Conservation (phyloP, 2,329 filamentous ascomycete genomes). For the Didymella exigua region DNA sequence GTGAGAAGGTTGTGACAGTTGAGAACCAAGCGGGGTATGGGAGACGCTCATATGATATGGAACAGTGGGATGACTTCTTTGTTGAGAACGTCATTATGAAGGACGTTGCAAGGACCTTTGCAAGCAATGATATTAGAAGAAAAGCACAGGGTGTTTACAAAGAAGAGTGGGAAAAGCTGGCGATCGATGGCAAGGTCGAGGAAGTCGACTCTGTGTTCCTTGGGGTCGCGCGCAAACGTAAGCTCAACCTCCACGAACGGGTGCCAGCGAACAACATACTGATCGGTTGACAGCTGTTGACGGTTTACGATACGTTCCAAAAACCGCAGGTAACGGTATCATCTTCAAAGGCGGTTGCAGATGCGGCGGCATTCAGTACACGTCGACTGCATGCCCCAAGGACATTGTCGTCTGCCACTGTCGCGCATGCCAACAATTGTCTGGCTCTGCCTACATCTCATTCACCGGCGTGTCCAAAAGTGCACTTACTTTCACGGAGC, state of each 20-base stretch:
- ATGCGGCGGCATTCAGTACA: constrained; percentile 53
- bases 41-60: constrained; percentile 33
- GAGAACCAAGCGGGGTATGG: constrained; percentile 45
- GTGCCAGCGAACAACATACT: constrained; percentile 5
- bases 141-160: constrained; percentile 43
- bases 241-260: constrained; percentile 4
- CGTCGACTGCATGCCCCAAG: constrained; percentile 43
- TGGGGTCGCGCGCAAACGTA: constrained; percentile 43
- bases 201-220: constrained; percentile 50
- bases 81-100: constrained; percentile 41
- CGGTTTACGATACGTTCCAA: constrained; percentile 29
- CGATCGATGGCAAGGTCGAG: constrained; percentile 45
- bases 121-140: constrained; percentile 37
- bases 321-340: constrained; percentile 14
- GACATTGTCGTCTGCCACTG: constrained; percentile 55
- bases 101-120: constrained; percentile 34
- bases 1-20: constrained; percentile 37
- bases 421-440: constrained; percentile 55
- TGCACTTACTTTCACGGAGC: constrained; percentile 44
- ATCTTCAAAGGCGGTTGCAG: constrained; percentile 52
- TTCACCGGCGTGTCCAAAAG: constrained; percentile 49
- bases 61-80: constrained; percentile 45
- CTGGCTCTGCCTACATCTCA: constrained; percentile 54
- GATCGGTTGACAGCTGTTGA: constrained; percentile 28
- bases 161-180: constrained; percentile 48